Base-by-base conservation (phyloP, 495 filamentous ascomycete species). In the Penicillium roqueforti region DNA sequence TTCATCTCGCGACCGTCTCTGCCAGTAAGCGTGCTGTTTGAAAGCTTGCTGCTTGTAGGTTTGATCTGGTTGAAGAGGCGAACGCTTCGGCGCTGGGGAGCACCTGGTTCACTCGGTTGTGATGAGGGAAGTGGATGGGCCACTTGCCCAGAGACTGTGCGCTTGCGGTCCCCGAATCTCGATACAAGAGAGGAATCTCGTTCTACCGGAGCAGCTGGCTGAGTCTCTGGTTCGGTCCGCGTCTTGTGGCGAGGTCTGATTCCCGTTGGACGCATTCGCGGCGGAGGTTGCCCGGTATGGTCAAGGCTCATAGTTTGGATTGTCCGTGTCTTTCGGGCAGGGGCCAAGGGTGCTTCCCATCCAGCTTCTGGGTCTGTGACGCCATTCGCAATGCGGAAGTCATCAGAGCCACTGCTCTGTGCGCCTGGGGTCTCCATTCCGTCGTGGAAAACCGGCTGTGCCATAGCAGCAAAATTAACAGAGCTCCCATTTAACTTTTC, bases 121-220 rank as follows among this genome's bases (percentile, higher is more conserved):
- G 50, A 52, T 14, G 67, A 70, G 51, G 80, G 70, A 51, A 76
- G 71, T 10, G 83, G 69, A 57, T 87, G 82, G 8, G 87, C 82
- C 13, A 82, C 81, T 60, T 92, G 87, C 3, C 91, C 91, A 26
- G 91, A 92, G 14, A 92, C 79, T 5, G 91, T 95, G 54, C 91
- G 80, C 71, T 95, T 96, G 63, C 89, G 81, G 56, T 86, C 87
- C 8, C 74, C 70, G 26, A 71, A 57, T 47, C 67, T 63, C 22
- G 65, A 57, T 4, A 63, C 62, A 41, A 63, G 63, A n/a, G 69
- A 66, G 18, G 66, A 55, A 19, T 76, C 72, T 56, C 66, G 68
- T 58, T 75, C 71, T 39, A 59, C 36, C 13, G 68, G 60, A 6
- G 46, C 46, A 16, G 62, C 29, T 68, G 76, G 59, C 60, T 73